phyloP scores from a whole-genome alignment of 2,329 filamentous ascomycete genomes.

The Ophiocordyceps camponoti-saundersi region DNA sequence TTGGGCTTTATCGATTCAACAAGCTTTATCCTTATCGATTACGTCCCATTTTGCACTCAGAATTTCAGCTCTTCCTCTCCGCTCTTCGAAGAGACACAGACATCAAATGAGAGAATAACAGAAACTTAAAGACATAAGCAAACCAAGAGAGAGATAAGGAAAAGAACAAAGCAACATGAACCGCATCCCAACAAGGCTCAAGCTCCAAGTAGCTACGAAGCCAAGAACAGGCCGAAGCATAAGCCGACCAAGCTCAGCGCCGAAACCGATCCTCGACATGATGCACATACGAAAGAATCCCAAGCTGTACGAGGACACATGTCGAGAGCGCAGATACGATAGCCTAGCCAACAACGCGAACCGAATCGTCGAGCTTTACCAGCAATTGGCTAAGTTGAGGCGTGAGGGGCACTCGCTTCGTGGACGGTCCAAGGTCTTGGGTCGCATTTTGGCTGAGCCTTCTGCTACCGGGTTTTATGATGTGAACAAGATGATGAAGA shows the following conservation, averaged over 20 bases:
- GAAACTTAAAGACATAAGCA: no score
- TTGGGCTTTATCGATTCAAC: no score
- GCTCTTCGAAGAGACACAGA: no score
- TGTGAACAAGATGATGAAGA: no score
- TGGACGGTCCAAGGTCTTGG: constrained; percentile 49
- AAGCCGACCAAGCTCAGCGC: constrained; percentile 49
- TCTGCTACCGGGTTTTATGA: no score
- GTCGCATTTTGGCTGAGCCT: constrained; percentile 34
- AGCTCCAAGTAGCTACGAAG: background rate
- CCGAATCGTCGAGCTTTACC: constrained; percentile 37
- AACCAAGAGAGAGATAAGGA: no score
- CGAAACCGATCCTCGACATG: constrained; percentile 65
- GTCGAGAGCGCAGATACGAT: constrained; percentile 68
- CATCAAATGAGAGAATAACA: no score
- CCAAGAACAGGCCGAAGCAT: background rate
- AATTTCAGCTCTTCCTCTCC: no score
- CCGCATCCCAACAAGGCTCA: no score
- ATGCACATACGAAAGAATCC: constrained; percentile 81
- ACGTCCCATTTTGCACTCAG: no score
- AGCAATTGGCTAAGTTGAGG: constrained; percentile 44
- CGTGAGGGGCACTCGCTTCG: constrained; percentile 41
- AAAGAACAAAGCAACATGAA: no score
- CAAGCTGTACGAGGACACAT: constrained; percentile 67
- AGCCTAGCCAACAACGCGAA: constrained; percentile 34
- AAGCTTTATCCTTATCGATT: no score